These are phyloP conservation scores for Xerocomus spinulosus DNA, from an alignment of 768 basidiomycete genomes.

Conservation along the genomic window DNA sequence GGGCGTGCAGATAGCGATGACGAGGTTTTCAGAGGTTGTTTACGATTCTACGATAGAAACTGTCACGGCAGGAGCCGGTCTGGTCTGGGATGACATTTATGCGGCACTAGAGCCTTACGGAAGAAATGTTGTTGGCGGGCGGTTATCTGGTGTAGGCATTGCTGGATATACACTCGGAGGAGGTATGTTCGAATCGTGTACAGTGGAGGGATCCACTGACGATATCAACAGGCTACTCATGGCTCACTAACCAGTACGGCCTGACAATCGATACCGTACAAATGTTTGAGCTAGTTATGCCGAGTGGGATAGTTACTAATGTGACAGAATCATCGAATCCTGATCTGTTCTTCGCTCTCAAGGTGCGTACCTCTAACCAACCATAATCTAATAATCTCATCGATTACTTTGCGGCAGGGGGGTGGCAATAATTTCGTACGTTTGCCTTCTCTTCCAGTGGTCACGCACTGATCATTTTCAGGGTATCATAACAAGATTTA, in stretches of 20 bases:
- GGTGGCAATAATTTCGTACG: constrained; percentile 24
- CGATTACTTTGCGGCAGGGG: constrained; percentile 38
- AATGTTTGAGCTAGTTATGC: constrained; percentile 50
- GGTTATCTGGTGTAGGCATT: constrained; percentile 52
- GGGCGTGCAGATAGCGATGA: constrained; percentile 55
- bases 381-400: background rate
- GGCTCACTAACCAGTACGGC: constrained; percentile 56
- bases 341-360: constrained; percentile 39
- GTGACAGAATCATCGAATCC: constrained; percentile 31
- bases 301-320: constrained; percentile 36
- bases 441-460: background rate
- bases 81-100: constrained; percentile 65
- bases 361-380: constrained; percentile 26
- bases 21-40: constrained; percentile 39
- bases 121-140: constrained; percentile 51
- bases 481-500: constrained; percentile 57
- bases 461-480: constrained; percentile 5
- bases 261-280: constrained; percentile 50
- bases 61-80: constrained; percentile 34
- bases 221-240: constrained; percentile 46
- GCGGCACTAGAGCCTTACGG: constrained; percentile 37
- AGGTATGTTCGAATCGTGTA: constrained; percentile 29
- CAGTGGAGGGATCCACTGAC: background rate
- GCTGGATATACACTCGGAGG: constrained; percentile 54
- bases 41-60: constrained; percentile 39